Evolutionary conservation across 2,329 filamentous ascomycete species (phyloP).

Genomic region (Thielaviopsis punctulata): DNA sequence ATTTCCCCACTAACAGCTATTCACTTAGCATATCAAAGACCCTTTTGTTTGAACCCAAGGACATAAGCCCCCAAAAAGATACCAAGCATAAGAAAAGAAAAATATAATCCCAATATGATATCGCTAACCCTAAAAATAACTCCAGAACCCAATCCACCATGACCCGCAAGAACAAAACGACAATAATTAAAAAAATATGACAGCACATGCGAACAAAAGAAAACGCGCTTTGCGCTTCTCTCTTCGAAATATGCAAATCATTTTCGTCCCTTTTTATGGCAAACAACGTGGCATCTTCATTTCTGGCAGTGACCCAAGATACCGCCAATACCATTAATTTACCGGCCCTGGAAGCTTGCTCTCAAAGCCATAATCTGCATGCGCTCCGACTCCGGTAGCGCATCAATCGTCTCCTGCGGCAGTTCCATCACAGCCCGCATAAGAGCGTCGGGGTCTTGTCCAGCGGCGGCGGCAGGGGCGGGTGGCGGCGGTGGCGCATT

Average conservation of each 20-base stretch:
- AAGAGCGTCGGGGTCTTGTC: slow-evolving; percentile 50
- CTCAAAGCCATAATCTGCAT: slow-evolving; percentile 66
- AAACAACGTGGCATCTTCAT: neutral
- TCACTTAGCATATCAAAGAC: neutral
- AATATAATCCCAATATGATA: too few relatives aligned
- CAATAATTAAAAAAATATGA: neutral
- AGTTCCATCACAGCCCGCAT: slow-evolving; percentile 69
- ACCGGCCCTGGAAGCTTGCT: slow-evolving; percentile 31
- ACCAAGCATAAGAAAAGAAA: neutral
- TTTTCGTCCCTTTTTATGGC: neutral
- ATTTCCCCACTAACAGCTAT: too few relatives aligned
- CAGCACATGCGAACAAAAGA: neutral
- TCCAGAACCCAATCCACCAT: neutral
- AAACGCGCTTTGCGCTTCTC: too few relatives aligned
- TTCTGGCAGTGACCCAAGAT: slow-evolving; percentile 20
- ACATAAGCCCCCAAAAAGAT: neutral
- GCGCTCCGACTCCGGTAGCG: slow-evolving; percentile 56
- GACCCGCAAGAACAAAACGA: neutral
- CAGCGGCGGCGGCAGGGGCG: slow-evolving; percentile 20
- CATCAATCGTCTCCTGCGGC: slow-evolving; percentile 63
- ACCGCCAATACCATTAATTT: too few relatives aligned
- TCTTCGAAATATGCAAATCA: too few relatives aligned
- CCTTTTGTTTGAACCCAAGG: neutral
- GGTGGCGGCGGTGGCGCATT: slow-evolving; percentile 17
- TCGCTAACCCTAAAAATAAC: neutral